Evolutionary conservation across 345 rosid genomes (phyloP), one percentile per base, ranked within the genome.

Genomic region (Brassica nigra): DNA sequence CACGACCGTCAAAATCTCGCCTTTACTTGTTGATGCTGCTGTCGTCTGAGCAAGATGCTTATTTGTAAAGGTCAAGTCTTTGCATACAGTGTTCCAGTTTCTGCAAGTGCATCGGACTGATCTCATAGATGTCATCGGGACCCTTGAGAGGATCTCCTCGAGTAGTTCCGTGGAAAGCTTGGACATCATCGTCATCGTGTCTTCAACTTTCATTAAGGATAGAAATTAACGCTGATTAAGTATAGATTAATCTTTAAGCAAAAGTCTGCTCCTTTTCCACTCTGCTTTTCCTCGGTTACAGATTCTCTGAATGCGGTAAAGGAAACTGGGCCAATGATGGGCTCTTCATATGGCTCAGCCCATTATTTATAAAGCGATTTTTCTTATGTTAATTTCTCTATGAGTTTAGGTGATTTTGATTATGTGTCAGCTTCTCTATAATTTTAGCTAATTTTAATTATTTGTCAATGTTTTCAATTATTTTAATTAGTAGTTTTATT

Each of bases 81-180:
- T 69, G 73, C n/a, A 69, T 29, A 69, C 4, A 14, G 42, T 69
- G 42, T 69, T 49, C 71, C 71, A 67, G 3, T 67, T 42, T 42
- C 52, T 39, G 55, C 71, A 67, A 39, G 71, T 67, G 27, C 36
- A 69, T n/a, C 62, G 73, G 12, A 49, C 36, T 49, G 27, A 5
- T 69, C 62, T 69, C 62, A 52, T 44, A 28, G 27, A 68, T 27
- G 72, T 68, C 14, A 47, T 3, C 20, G 72, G 72, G 31, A 28
- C 23, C 4, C 23, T 27, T 28, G 37, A 47, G 27, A 69, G 62
- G 16, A 69, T 49, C 20, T 69, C 62, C 20, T 29, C 73, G 3
- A 29, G 1, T 18, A 69, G 33, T 1, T 69, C 72, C 0, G 14
- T 28, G 1, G 73, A 16, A n/a, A 69, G 73, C 20, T 29, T 29